Evolutionary conservation across 495 filamentous ascomycete genomes (phyloP).

Genomic region (Aspergillus asperescens): DNA sequence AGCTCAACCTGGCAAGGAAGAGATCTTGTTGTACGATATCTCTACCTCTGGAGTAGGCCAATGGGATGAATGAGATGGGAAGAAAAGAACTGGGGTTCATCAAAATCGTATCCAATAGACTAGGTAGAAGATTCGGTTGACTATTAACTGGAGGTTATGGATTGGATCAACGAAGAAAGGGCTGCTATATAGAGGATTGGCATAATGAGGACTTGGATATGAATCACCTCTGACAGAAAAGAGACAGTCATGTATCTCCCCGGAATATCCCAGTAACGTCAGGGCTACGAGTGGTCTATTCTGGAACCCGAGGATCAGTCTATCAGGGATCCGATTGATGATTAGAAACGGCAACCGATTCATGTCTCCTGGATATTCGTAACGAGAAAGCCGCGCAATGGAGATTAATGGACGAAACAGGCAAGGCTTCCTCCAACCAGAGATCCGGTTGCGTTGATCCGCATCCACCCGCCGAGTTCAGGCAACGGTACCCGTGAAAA

Average conservation of each 20-base stretch:
- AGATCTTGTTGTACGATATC: constrained; percentile 5
- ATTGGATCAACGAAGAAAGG: neutral
- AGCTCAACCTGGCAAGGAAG: neutral
- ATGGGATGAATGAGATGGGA: neutral
- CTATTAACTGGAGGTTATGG: neutral
- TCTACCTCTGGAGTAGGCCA: constrained; percentile 4
- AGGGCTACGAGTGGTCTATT: neutral
- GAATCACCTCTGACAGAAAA: constrained; percentile 6
- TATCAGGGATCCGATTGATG: constrained; percentile 2
- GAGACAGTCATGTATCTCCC: constrained; percentile 14
- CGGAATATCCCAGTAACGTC: constrained; percentile 7
- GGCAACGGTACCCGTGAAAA: constrained; percentile 1
- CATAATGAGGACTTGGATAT: neutral
- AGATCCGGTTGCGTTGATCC: neutral
- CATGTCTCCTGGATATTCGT: constrained; percentile 13
- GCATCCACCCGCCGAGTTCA: constrained; percentile 1
- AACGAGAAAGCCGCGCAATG: constrained; percentile 7
- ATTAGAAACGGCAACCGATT: constrained; percentile 15
- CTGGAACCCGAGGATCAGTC: neutral
- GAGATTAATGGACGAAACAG: neutral
- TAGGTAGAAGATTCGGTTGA: constrained; percentile 3
- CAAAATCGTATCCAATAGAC: neutral
- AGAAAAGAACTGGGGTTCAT: neutral
- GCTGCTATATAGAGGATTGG: constrained; percentile 8
- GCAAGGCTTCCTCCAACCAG: constrained; percentile 1